Conservation (phyloP, 140 eudicot species). For the Ambrosia hybrid region DNA sequence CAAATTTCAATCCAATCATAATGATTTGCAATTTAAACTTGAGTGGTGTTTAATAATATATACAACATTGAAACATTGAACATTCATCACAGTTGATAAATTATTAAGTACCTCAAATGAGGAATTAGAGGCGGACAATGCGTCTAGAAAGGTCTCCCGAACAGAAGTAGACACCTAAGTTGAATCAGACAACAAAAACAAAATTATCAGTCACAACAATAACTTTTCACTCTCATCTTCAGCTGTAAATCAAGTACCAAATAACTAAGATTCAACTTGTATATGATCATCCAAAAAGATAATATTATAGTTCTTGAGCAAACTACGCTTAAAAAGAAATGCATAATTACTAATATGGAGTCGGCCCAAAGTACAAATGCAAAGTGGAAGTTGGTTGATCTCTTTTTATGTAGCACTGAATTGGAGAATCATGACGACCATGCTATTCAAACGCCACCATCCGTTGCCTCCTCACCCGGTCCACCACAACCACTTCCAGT, state of each 20-base stretch:
- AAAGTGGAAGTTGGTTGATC: conserved; percentile 52
- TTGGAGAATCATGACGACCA: conserved; percentile 76
- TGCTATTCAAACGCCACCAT: conserved; percentile 39
- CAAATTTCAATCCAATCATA: neutral
- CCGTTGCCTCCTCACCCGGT: too few relatives aligned
- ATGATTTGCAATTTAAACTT: neutral
- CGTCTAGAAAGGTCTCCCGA: conserved; percentile 75
- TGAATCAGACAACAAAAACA: neutral
- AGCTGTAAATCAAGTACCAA: conserved; percentile 41
- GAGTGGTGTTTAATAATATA: neutral
- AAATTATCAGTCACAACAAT: conserved; percentile 29
- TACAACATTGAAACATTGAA: neutral
- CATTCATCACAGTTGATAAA: neutral
- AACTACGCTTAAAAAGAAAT: neutral
- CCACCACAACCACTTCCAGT: too few relatives aligned
- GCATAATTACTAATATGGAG: conserved; percentile 22
- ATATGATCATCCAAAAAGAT: neutral
- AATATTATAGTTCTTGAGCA: neutral
- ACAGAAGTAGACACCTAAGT: conserved; percentile 79
- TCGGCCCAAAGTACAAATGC: too few relatives aligned
- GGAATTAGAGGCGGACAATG: conserved; percentile 69
- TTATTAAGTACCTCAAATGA: conserved; percentile 57
- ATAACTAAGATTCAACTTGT: neutral
- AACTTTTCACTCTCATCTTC: conserved; percentile 76
- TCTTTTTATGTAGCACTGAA: conserved; percentile 81